Evolutionary conservation across 2,329 filamentous ascomycete genomes (phyloP).

Genomic region (Ceratocystis smalleyi): DNA sequence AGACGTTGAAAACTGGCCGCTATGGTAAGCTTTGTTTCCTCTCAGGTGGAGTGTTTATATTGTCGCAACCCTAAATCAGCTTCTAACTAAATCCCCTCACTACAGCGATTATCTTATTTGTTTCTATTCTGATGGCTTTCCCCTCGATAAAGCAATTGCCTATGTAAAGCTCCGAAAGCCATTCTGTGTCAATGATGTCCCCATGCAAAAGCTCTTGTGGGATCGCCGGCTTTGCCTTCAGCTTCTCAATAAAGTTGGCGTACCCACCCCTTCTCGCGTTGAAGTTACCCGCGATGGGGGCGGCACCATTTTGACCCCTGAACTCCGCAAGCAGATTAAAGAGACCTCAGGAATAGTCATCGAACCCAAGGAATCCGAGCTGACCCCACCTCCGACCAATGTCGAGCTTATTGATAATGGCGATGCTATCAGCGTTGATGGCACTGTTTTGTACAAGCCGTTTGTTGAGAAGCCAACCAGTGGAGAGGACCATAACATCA

Average conservation of each 20-base stretch:
- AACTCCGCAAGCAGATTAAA: constrained; percentile 65
- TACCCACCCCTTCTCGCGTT: constrained; percentile 74
- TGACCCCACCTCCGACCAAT: constrained; percentile 43
- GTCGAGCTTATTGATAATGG: constrained; percentile 83
- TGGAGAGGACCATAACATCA: constrained; percentile 95
- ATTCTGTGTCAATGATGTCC: constrained; percentile 92
- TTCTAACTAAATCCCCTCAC: not conserved
- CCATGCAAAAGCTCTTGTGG: constrained; percentile 96
- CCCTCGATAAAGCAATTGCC: constrained; percentile 88
- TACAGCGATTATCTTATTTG: constrained; percentile 78
- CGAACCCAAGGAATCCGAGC: constrained; percentile 25
- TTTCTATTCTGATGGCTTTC: constrained; percentile 96
- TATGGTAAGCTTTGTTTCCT: constrained; percentile 42
- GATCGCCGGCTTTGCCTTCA: constrained; percentile 79
- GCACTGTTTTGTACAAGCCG: constrained; percentile 65
- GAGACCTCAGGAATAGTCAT: constrained; percentile 65
- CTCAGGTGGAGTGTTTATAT: not conserved
- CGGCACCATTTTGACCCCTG: constrained; percentile 58
- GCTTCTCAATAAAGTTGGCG: constrained; percentile 75
- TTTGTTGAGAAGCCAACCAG: constrained; percentile 99
- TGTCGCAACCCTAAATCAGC: not conserved
- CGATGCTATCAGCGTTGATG: constrained; percentile 78
- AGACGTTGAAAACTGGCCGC: constrained; percentile 89
- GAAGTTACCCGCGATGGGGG: constrained; percentile 91
- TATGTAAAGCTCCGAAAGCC: constrained; percentile 88